Conservation (phyloP, 2,329 filamentous ascomycete genomes). For the Cladosporium sp. region DNA sequence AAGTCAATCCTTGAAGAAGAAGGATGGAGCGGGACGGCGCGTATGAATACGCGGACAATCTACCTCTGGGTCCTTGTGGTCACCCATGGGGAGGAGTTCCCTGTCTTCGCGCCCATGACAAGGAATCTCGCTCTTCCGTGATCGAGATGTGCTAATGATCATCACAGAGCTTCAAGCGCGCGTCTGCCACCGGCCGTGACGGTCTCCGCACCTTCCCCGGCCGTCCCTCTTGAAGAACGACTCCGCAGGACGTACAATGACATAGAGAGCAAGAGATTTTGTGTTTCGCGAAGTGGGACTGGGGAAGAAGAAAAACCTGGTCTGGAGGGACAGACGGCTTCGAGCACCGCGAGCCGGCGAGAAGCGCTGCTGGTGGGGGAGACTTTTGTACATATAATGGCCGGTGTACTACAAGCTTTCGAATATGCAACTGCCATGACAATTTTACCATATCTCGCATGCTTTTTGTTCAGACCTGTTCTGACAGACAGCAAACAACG, state of each 20-base stretch:
- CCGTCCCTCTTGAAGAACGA: conserved; percentile 21
- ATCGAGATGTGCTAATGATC: background rate
- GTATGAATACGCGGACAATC: too few relatives aligned
- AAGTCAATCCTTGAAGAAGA: too few relatives aligned
- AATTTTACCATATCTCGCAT: too few relatives aligned
- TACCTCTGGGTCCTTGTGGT: too few relatives aligned
- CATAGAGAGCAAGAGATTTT: background rate
- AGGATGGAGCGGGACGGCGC: too few relatives aligned
- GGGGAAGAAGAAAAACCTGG: background rate
- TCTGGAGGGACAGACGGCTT: conserved; percentile 7
- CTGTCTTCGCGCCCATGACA: too few relatives aligned
- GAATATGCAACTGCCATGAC: conserved; percentile 11
- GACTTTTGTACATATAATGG: conserved; percentile 12
- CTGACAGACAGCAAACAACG: too few relatives aligned
- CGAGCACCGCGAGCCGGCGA: conserved; percentile 2
- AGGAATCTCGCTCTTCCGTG: too few relatives aligned
- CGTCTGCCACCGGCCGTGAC: conserved; percentile 44
- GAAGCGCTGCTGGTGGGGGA: conserved; percentile 5
- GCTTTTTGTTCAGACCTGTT: too few relatives aligned
- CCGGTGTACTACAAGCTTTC: conserved; percentile 11
- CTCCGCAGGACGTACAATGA: background rate
- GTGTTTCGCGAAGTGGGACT: background rate
- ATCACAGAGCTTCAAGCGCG: conserved; percentile 50
- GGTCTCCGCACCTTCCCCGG: conserved; percentile 46
- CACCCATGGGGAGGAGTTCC: too few relatives aligned